phyloP scores from a whole-genome alignment of 202 grass and related monocot genomes.

The Miscanthus sacchariflorus region DNA sequence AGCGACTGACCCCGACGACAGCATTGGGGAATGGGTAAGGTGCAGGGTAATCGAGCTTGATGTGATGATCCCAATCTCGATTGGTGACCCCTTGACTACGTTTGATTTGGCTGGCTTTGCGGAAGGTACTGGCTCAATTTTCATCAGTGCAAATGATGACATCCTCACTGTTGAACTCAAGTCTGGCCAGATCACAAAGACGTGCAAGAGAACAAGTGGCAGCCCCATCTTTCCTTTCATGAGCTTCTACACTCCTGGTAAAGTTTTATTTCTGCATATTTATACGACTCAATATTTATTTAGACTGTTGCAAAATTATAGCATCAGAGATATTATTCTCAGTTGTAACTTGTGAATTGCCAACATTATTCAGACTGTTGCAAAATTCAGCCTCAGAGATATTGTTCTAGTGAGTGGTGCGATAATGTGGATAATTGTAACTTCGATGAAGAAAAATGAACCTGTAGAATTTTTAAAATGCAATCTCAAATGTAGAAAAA shows the following conservation, averaged over 20 bases:
- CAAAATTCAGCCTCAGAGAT: neutral
- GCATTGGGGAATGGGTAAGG: neutral
- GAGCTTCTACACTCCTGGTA: constrained; percentile 8
- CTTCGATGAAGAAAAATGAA: too few relatives aligned
- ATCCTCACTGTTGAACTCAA: neutral
- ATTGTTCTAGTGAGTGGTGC: neutral
- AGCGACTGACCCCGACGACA: too few relatives aligned
- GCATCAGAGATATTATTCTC: neutral
- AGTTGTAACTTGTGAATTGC: too few relatives aligned
- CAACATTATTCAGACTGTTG: neutral
- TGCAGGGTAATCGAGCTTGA: neutral
- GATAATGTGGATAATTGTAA: neutral
- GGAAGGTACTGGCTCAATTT: neutral
- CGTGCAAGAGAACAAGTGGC: neutral
- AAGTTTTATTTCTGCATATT: neutral
- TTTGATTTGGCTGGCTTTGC: neutral
- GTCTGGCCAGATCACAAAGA: neutral
- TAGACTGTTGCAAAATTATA: neutral
- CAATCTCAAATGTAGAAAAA: too few relatives aligned
- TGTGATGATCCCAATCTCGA: neutral
- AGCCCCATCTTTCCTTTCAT: neutral
- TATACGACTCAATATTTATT: neutral
- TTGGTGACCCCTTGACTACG: neutral
- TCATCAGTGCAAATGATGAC: neutral
- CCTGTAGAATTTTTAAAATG: too few relatives aligned